Evolutionary conservation across 495 filamentous ascomycete genomes (phyloP).

Genomic region (Massariosphaeria phaeospora): DNA sequence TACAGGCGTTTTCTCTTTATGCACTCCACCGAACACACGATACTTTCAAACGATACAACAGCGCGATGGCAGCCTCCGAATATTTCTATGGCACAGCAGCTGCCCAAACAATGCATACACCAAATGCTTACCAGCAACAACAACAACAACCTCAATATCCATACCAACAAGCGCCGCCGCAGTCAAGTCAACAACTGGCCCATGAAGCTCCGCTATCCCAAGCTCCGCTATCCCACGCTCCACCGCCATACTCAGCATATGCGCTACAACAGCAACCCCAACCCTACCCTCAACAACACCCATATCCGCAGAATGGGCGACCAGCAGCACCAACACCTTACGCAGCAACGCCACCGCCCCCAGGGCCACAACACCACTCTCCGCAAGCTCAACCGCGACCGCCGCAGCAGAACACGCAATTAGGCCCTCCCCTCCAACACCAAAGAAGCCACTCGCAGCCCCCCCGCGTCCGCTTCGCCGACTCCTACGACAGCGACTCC

Average conservation of each 20-base stretch:
- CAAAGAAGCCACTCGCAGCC: conserved; percentile 18
- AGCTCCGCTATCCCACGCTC: not conserved
- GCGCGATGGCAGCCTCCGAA: conserved; percentile 30
- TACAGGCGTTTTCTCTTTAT: too few species aligned
- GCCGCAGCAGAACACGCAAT: conserved; percentile 1
- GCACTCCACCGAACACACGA: not conserved
- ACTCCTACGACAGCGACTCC: not conserved
- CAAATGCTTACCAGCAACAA: conserved; percentile 10
- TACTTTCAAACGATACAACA: not conserved
- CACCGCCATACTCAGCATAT: conserved; percentile 13
- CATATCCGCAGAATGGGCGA: not conserved
- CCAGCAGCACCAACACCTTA: conserved; percentile 1
- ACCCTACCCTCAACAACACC: conserved; percentile 5
- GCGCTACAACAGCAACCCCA: conserved; percentile 3
- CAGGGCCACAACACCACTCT: conserved; percentile 1
- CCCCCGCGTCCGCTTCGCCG: conserved; percentile 14
- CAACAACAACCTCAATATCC: conserved; percentile 12
- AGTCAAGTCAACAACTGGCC: not conserved
- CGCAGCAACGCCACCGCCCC: conserved; percentile 4
- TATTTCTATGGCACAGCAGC: conserved; percentile 22
- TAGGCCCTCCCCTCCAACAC: conserved; percentile 18
- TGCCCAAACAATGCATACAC: conserved; percentile 3
- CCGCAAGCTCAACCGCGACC: not conserved
- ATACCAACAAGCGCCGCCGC: conserved; percentile 19
- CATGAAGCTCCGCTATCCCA: too few species aligned